phyloP scores from a whole-genome alignment of 2,329 filamentous ascomycete genomes.

The Lecanoromycetidae sp. region DNA sequence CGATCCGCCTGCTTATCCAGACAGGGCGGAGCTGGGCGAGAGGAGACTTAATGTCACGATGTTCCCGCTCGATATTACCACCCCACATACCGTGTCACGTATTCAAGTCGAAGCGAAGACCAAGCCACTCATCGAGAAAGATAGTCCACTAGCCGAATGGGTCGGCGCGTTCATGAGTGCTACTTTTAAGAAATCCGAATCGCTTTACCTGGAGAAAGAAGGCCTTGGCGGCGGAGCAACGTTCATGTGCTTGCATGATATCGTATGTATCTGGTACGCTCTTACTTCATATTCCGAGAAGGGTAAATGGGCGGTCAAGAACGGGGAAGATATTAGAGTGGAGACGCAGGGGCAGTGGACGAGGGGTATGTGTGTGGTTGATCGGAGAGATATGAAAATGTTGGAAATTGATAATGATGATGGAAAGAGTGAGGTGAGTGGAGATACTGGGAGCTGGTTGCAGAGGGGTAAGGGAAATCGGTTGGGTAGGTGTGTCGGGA shows the following conservation, averaged over 20 bases:
- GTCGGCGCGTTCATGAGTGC: slow-evolving; percentile 58
- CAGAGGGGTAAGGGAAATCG: slow-evolving; percentile 64
- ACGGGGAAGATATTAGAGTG: slow-evolving; percentile 69
- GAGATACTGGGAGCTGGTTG: slow-evolving; percentile 67
- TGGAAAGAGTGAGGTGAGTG: slow-evolving; percentile 43
- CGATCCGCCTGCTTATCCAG: slow-evolving; percentile 50
- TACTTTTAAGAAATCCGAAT: slow-evolving; percentile 56
- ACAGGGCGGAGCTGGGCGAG: slow-evolving; percentile 41
- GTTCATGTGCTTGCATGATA: slow-evolving; percentile 60
- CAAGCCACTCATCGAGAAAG: slow-evolving; percentile 43
- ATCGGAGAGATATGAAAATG: slow-evolving; percentile 47
- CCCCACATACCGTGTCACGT: slow-evolving; percentile 52
- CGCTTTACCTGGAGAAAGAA: slow-evolving; percentile 43
- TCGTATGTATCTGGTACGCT: slow-evolving; percentile 68
- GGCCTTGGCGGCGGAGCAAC: slow-evolving; percentile 34
- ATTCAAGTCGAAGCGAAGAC: slow-evolving; percentile 48
- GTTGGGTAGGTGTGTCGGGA: slow-evolving; percentile 57
- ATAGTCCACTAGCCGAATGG: slow-evolving; percentile 65
- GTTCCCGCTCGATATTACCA: slow-evolving; percentile 68
- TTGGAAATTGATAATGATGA: slow-evolving; percentile 28
- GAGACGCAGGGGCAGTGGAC: slow-evolving; percentile 94
- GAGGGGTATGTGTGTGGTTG: slow-evolving; percentile 75
- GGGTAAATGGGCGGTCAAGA: slow-evolving; percentile 35
- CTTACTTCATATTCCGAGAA: slow-evolving; percentile 26
- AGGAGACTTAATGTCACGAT: slow-evolving; percentile 51